phyloP scores from a whole-genome alignment of 352 stramenopile species.

The Globisporangium iwayamae region DNA sequence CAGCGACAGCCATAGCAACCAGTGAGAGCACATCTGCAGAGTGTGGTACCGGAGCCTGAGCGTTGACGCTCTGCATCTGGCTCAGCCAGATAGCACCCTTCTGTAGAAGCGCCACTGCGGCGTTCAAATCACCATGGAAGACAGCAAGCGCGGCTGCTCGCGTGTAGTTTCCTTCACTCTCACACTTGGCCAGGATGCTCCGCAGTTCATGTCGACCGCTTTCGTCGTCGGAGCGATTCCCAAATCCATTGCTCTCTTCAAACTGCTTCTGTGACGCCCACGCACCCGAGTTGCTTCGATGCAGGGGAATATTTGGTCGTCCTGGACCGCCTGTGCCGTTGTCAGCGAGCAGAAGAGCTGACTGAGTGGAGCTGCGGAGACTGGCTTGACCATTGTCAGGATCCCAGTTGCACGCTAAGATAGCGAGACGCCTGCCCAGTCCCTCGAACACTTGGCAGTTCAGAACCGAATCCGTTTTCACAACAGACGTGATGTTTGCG shows the following conservation, averaged over 20 bases:
- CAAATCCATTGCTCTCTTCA: slow-evolving; percentile 44
- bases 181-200: slow-evolving; percentile 56
- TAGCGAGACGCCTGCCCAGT: slow-evolving; percentile 54
- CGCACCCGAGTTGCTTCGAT: slow-evolving; percentile 62
- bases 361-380: slow-evolving; percentile 2
- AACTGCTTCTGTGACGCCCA: slow-evolving; percentile 62
- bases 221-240: slow-evolving; percentile 49
- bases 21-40: slow-evolving; percentile 80
- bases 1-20: slow-evolving; percentile 85
- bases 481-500: slow-evolving; percentile 37
- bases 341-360: not conserved
- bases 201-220: slow-evolving; percentile 51
- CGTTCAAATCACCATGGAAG: slow-evolving; percentile 78
- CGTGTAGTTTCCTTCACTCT: slow-evolving; percentile 60
- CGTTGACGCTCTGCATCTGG: slow-evolving; percentile 47
- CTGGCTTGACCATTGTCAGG: slow-evolving; percentile 57
- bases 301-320: slow-evolving; percentile 30
- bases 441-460: slow-evolving; percentile 77
- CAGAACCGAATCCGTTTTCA: slow-evolving; percentile 62
- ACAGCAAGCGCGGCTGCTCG: slow-evolving; percentile 72
- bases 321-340: slow-evolving; percentile 27
- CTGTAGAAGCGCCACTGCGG: slow-evolving; percentile 67
- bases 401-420: slow-evolving; percentile 83
- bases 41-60: slow-evolving; percentile 25
- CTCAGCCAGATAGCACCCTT: slow-evolving; percentile 61